Evolutionary conservation across 2,329 filamentous ascomycete species (phyloP), one percentile per base, ranked within the genome.

Genomic region (Pseudogymnoascus sp.): DNA sequence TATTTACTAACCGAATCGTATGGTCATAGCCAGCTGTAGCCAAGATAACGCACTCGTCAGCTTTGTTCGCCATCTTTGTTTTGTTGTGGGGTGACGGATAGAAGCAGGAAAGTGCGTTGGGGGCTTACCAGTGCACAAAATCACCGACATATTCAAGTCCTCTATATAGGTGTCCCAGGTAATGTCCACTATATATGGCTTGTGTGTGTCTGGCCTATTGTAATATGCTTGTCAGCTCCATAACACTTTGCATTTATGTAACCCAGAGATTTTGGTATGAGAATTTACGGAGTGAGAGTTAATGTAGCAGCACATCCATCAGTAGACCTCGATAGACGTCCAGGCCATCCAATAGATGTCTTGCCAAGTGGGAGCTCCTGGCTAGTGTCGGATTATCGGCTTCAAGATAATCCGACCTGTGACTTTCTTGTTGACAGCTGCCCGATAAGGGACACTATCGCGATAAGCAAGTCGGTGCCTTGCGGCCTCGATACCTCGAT

Each of bases 1-100:
- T 61, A 28, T 42, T 16, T 42, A 70, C 78, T 70, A 79, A 89
- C 87, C 87, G 82, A 67, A 91, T 90, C 31, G 88, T 90, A 75
- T 89, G 88, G 75, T 90, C 88, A 76, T 90, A 90, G 67, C 87
- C 88, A 72, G 88, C 88, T 85, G 74, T 67, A 65, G 67, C 68
- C 64, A 71, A 67, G 36, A 60, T 25, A 60, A 42, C 21, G 16
- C 59, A 14, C 59, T 50, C 31, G 59, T 36, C 25, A 61, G 21
- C 18, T 62, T 67, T 50, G 61, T 40, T 36, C 37, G 50, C 28
- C 50, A 56, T 56, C 50, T 56, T 56, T 56, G 50, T 36, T 56
- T 11, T 56, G 50, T 36, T 2, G 50, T 12, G 16, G 50, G 21
- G 50, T 56, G 50, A 56, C 50, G 50, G 28, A 56, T 56, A 56